Evolutionary conservation across 805 yeast species (phyloP).

Genomic region (Zygoascus biomembranicola): DNA sequence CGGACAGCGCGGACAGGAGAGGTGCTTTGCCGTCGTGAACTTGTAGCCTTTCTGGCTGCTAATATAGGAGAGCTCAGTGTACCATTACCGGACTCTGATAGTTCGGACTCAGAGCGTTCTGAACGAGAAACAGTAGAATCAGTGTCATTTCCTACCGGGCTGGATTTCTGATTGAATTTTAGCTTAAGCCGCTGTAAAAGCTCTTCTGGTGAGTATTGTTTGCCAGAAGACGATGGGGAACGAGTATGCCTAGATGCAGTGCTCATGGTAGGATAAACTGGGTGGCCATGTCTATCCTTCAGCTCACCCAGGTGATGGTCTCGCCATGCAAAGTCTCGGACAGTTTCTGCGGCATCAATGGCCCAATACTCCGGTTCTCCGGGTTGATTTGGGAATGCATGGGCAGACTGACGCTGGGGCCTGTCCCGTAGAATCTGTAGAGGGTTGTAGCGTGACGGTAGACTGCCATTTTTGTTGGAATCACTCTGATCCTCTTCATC

Average conservation of each 20-base stretch:
- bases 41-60: background rate
- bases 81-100: background rate
- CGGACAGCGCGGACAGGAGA: constrained; percentile 2
- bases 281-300: constrained; percentile 14
- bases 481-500: background rate
- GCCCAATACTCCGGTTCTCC: constrained; percentile 16
- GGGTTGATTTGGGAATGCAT: background rate
- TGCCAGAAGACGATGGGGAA: background rate
- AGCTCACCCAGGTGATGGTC: constrained; percentile 10
- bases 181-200: background rate
- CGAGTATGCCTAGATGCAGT: background rate
- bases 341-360: constrained; percentile 20
- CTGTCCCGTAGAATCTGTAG: constrained; percentile 74
- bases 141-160: background rate
- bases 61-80: background rate
- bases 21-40: background rate
- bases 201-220: background rate
- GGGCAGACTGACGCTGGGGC: constrained; percentile 17
- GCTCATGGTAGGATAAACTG: constrained; percentile 6
- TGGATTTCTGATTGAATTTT: background rate
- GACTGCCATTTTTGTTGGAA: background rate
- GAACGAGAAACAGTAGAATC: background rate
- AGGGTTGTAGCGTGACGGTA: constrained; percentile 64
- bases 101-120: background rate
- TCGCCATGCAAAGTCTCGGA: constrained; percentile 20